Conservation (phyloP, 164 flowering plant species). For the Aristolochia fimbriata region DNA sequence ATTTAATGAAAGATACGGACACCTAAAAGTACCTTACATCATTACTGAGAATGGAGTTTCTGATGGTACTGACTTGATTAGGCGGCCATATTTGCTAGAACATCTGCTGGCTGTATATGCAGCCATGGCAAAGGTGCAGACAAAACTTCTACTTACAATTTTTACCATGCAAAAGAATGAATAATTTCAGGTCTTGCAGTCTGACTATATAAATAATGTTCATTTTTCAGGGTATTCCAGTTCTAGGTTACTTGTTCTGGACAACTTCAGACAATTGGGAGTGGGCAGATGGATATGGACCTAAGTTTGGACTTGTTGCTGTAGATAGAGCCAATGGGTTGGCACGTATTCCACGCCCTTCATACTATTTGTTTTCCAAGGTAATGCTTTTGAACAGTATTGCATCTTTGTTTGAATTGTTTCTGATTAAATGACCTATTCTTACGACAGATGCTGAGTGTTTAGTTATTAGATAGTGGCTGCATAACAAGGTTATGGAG, state of each 20-base stretch:
- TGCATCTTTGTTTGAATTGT: background rate
- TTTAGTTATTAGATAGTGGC: background rate
- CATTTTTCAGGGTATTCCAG: conserved; percentile 65
- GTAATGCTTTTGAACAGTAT: conserved; percentile 16
- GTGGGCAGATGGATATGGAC: conserved; percentile 99
- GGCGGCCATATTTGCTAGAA: conserved; percentile 77
- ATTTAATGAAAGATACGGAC: conserved; percentile 89
- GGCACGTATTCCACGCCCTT: conserved; percentile 81
- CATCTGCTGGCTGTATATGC: conserved; percentile 88
- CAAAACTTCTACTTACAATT: conserved; percentile 2
- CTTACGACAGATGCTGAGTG: background rate
- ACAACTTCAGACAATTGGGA: conserved; percentile 98
- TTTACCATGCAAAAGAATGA: background rate
- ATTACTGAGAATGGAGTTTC: conserved; percentile 87
- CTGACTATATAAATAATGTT: background rate
- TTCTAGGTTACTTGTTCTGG: conserved; percentile 93
- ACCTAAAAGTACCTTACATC: conserved; percentile 69
- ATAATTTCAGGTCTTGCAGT: background rate
- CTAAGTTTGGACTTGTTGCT: conserved; percentile 94
- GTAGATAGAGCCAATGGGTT: conserved; percentile 82
- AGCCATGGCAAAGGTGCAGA: conserved; percentile 58
- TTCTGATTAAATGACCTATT: background rate
- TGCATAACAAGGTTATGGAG: background rate
- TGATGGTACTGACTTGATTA: conserved; percentile 83
- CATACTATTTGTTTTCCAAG: conserved; percentile 77